phyloP scores from a whole-genome alignment of 345 rosid species.

The Eucalyptus virginea region DNA sequence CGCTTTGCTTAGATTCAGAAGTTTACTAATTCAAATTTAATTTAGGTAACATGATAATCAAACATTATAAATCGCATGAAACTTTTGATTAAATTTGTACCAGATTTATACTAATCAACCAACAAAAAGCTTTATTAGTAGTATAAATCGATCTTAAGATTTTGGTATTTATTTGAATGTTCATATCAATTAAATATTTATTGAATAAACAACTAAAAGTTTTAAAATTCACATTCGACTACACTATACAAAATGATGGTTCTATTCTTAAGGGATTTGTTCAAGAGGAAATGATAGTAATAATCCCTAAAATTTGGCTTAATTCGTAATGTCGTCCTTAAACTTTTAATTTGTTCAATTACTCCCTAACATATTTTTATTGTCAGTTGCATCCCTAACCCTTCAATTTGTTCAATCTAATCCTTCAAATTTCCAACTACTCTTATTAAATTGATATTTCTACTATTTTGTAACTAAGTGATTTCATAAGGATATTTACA shows the following conservation, averaged over 20 bases:
- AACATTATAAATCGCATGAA: background rate
- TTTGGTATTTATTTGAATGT: background rate
- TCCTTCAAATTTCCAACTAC: background rate
- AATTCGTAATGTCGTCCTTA: rapidly evolving
- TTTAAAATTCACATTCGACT: background rate
- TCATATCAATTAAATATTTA: no score
- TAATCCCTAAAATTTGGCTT: background rate
- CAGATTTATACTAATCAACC: background rate
- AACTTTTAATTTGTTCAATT: background rate
- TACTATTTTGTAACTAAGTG: background rate
- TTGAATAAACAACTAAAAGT: background rate
- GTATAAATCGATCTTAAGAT: background rate
- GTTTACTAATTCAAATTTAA: background rate
- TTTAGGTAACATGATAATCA: background rate
- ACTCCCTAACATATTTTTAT: background rate
- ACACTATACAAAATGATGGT: background rate
- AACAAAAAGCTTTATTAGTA: background rate
- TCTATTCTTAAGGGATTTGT: background rate
- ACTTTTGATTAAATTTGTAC: background rate
- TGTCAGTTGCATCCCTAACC: background rate
- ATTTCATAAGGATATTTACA: background rate
- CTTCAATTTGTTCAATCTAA: background rate
- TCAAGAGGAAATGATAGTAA: rapidly evolving
- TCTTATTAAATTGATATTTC: background rate
- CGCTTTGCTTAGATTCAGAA: background rate